Conservation (phyloP, 176 grass and related monocot species). For the Typha latifolia region DNA sequence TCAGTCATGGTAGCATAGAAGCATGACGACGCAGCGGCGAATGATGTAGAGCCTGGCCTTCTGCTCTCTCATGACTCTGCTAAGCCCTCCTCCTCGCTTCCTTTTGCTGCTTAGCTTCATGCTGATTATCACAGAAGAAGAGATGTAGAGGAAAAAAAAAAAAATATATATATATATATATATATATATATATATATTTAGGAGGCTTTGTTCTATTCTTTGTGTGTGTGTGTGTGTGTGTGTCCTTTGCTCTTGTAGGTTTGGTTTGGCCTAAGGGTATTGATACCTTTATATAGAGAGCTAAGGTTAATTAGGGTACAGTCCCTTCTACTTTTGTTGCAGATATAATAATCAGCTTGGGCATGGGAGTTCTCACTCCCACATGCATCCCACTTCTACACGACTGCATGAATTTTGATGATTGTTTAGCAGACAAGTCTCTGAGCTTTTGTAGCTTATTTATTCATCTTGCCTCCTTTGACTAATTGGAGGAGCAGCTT, state of each 20-base stretch:
- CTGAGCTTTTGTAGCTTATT: not conserved
- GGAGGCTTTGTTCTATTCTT: not conserved
- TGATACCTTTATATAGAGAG: not conserved
- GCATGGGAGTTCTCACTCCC: not conserved
- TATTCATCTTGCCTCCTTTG: constrained; percentile 1
- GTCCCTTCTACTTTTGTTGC: not conserved
- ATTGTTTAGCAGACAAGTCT: not conserved
- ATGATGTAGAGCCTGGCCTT: constrained; percentile 33
- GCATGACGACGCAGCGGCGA: constrained; percentile 34
- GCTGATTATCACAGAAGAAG: not conserved
- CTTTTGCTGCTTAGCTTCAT: constrained; percentile 3
- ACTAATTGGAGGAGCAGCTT: not conserved
- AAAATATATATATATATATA: no score
- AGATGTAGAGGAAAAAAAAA: not conserved
- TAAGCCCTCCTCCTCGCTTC: constrained; percentile 8
- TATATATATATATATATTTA: no score
- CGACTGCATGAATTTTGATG: not conserved
- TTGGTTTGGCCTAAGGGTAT: not conserved
- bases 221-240: no score
- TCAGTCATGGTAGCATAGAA: constrained; percentile 29
- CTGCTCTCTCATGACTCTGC: constrained; percentile 24
- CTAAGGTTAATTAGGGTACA: not conserved
- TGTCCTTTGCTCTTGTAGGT: not conserved
- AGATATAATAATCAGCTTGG: not conserved
- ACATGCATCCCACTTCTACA: not conserved